Conservation (phyloP, 164 flowering plant species). For the Magnolia officinalis region DNA sequence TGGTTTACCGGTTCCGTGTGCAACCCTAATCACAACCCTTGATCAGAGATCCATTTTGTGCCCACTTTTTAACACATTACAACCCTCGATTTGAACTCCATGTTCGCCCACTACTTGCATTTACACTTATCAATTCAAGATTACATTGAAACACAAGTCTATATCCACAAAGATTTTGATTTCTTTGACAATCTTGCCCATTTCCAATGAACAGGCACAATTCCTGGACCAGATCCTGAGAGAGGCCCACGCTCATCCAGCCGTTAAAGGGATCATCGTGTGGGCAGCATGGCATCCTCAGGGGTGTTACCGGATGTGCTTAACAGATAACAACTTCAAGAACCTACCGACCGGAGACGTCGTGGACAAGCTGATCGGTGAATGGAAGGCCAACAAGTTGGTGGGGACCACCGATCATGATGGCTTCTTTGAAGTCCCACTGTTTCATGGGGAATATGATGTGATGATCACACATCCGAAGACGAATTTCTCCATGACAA, state of each 20-base stretch:
- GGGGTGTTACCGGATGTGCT: constrained; percentile 66
- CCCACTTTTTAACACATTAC: not conserved
- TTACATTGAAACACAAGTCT: not conserved
- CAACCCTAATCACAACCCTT: not conserved
- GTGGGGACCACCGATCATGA: constrained; percentile 33
- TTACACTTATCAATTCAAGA: not conserved
- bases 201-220: constrained; percentile 31
- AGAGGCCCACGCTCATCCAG: constrained; percentile 58
- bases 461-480: constrained; percentile 30
- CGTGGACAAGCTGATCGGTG: constrained; percentile 57
- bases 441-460: constrained; percentile 66
- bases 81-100: not conserved
- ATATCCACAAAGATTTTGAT: not conserved
- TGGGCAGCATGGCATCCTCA: constrained; percentile 53
- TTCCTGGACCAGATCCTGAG: constrained; percentile 53
- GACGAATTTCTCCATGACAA: constrained; percentile 12
- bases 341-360: constrained; percentile 67
- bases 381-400: constrained; percentile 23
- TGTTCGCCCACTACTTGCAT: not conserved
- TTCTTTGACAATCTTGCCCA: not conserved
- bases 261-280: constrained; percentile 54
- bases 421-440: constrained; percentile 42
- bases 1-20: too few relatives aligned
- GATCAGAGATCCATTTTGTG: not conserved
- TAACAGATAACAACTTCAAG: constrained; percentile 66